Conservation (phyloP, 1,284 basidiomycete genomes). For the Pseudozyma sp. region DNA sequence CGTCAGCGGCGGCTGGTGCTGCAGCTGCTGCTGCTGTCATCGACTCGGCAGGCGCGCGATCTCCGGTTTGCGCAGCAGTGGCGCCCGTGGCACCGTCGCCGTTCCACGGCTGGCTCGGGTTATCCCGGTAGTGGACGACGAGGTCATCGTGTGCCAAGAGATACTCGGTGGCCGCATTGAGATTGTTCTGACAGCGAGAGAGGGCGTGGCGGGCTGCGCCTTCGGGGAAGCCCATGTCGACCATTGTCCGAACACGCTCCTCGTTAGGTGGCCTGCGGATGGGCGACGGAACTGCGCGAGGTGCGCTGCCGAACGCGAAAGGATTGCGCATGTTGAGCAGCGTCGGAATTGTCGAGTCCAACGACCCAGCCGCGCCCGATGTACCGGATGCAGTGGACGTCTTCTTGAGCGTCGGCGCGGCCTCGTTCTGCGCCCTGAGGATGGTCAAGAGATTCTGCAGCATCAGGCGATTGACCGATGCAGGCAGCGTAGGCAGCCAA, state of each 20-base stretch:
- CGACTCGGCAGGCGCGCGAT: slow-evolving; percentile 14
- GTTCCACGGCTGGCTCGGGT: slow-evolving; percentile 41
- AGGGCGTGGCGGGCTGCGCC: slow-evolving; percentile 86
- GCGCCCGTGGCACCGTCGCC: slow-evolving; percentile 17
- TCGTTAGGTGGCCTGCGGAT: slow-evolving; percentile 56
- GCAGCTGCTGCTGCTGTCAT: slow-evolving; percentile 62
- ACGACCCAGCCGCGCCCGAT: slow-evolving; percentile 10
- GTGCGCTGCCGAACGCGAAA: slow-evolving; percentile 42
- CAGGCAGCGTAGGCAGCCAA: slow-evolving; percentile 82
- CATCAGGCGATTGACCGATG: slow-evolving; percentile 73
- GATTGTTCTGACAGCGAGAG: slow-evolving; percentile 85
- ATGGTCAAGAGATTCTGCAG: slow-evolving; percentile 84
- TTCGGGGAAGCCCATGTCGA: slow-evolving; percentile 96
- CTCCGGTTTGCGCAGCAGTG: slow-evolving; percentile 1
- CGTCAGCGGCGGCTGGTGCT: slow-evolving; percentile 27
- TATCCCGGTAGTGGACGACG: slow-evolving; percentile 39
- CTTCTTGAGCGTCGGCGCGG: slow-evolving; percentile 33
- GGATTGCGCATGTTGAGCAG: slow-evolving; percentile 39
- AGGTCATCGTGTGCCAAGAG: slow-evolving; percentile 74
- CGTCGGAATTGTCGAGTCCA: slow-evolving; percentile 18
- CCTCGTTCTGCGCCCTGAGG: slow-evolving; percentile 77
- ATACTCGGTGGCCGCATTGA: slow-evolving; percentile 88
- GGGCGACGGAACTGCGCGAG: slow-evolving; percentile 23
- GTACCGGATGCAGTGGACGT: slow-evolving; percentile 5
- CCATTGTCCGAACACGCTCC: slow-evolving; percentile 79